Conservation (phyloP, 228 moss, liverwort and hornwort species). For the Sphagnum fallax region DNA sequence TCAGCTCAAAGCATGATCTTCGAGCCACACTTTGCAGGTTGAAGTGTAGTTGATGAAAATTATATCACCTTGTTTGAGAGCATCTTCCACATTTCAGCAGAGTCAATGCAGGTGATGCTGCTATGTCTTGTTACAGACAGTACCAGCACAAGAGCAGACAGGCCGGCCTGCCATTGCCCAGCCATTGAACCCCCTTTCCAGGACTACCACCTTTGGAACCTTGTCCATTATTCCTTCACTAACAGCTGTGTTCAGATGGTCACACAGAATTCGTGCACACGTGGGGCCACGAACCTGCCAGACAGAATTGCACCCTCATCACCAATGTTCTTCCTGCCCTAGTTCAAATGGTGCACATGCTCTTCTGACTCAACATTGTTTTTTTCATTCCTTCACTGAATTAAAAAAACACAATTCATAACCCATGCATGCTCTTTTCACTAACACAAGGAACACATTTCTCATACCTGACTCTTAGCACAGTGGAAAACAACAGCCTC, state of each 20-base stretch:
- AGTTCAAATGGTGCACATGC: neutral
- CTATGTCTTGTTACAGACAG: conserved; percentile 12
- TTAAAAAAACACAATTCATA: too few relatives aligned
- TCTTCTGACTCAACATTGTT: neutral
- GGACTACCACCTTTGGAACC: conserved; percentile 56
- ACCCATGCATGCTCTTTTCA: neutral
- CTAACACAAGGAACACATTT: neutral
- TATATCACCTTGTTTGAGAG: too few relatives aligned
- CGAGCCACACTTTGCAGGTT: too few relatives aligned
- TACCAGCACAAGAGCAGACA: conserved; percentile 69
- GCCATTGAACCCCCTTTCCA: conserved; percentile 74
- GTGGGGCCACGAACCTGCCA: conserved; percentile 72
- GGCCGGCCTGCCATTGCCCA: conserved; percentile 77
- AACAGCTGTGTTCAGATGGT: conserved; percentile 35
- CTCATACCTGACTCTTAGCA: conserved; percentile 69
- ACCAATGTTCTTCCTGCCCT: neutral
- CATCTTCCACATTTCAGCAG: too few relatives aligned
- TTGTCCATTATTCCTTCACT: conserved; percentile 28
- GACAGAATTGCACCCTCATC: neutral
- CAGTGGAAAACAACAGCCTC: conserved; percentile 84
- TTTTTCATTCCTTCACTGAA: too few relatives aligned
- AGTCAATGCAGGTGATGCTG: too few relatives aligned
- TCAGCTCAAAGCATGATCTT: too few relatives aligned
- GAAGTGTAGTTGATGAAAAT: too few relatives aligned
- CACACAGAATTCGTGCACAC: conserved; percentile 62